A percentile compares a stretch with the other conserved stretches of the same genome.
Conservation (phyloP, 345 rosid species). For the Acer campestre region DNA sequence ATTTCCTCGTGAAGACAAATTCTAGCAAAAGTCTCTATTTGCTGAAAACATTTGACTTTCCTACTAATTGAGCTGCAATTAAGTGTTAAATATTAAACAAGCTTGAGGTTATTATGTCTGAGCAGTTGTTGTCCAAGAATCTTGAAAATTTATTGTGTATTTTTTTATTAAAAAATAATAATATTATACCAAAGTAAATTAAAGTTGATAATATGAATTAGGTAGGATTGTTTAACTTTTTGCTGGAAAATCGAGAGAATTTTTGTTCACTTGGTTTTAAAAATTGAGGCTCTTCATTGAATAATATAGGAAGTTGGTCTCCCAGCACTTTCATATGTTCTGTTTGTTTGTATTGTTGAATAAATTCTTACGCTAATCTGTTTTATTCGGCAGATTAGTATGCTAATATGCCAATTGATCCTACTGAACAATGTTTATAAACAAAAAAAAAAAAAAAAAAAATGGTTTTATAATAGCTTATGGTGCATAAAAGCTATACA, state of each 20-base stretch:
- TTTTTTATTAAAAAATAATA: background rate
- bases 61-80: background rate
- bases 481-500: background rate
- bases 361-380: constrained; percentile 3
- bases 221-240: constrained; percentile 20
- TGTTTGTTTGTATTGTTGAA: constrained; percentile 18
- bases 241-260: constrained; percentile 27
- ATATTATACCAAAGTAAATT: constrained; percentile 4
- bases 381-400: constrained; percentile 5
- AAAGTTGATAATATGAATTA: constrained; percentile 1
- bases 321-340: constrained; percentile 11
- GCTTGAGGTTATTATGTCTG: background rate
- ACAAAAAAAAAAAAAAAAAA: too few relatives aligned
- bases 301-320: constrained; percentile 13
- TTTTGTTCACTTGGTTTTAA: constrained; percentile 18
- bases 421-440: background rate
- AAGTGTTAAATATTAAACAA: background rate
- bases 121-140: constrained; percentile 9
- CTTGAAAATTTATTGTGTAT: background rate
- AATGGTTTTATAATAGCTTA: background rate
- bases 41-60: background rate
- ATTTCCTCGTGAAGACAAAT: too few relatives aligned
- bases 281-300: background rate
- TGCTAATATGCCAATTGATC: background rate
- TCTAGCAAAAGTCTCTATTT: background rate